These are phyloP conservation scores for Trichoderma simmonsii DNA, from an alignment of 2,329 filamentous ascomycete genomes.

Conservation along the genomic window DNA sequence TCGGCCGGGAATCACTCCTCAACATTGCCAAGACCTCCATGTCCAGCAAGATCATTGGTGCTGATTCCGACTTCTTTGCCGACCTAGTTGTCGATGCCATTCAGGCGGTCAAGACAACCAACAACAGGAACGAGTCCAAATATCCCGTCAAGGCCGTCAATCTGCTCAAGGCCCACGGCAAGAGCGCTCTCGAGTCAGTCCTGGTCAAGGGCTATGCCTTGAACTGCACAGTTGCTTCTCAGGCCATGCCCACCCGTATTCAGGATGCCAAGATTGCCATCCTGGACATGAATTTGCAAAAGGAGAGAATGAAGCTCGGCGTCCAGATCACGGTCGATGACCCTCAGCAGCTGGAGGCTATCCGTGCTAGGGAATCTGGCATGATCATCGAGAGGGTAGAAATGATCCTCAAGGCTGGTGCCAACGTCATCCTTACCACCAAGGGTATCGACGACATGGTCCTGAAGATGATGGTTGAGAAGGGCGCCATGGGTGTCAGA, in stretches of 20 bases:
- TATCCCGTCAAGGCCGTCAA: slow-evolving; percentile 99
- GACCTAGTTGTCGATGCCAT: slow-evolving; percentile 98
- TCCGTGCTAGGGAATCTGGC: slow-evolving; percentile 84
- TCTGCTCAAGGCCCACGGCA: slow-evolving; percentile 96
- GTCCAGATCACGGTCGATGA: slow-evolving; percentile 98
- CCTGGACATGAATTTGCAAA: slow-evolving; percentile 96
- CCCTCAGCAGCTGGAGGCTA: slow-evolving; percentile 95
- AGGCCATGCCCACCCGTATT: slow-evolving; percentile 93
- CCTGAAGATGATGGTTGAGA: slow-evolving; percentile 91
- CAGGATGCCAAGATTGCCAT: slow-evolving; percentile 94
- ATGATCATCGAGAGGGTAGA: slow-evolving; percentile 93
- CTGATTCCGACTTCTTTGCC: slow-evolving; percentile 94
- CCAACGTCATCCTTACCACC: slow-evolving; percentile 93
- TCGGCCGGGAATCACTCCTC: slow-evolving; percentile 85
- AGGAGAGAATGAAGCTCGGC: slow-evolving; percentile 98
- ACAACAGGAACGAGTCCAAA: slow-evolving; percentile 86
- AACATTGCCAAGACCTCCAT: slow-evolving; percentile 98
- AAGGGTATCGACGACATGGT: slow-evolving; percentile 98
- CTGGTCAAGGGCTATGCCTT: slow-evolving; percentile 94
- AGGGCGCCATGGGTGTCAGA: slow-evolving; percentile 90
- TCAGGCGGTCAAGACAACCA: slow-evolving; percentile 87
- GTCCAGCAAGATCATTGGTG: slow-evolving; percentile 98
- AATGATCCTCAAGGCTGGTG: slow-evolving; percentile 95
- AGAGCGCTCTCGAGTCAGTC: slow-evolving; percentile 82
- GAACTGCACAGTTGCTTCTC: slow-evolving; percentile 97